Conservation (phyloP, 148 eudicot genomes). For the Suaeda aralocaspica region DNA sequence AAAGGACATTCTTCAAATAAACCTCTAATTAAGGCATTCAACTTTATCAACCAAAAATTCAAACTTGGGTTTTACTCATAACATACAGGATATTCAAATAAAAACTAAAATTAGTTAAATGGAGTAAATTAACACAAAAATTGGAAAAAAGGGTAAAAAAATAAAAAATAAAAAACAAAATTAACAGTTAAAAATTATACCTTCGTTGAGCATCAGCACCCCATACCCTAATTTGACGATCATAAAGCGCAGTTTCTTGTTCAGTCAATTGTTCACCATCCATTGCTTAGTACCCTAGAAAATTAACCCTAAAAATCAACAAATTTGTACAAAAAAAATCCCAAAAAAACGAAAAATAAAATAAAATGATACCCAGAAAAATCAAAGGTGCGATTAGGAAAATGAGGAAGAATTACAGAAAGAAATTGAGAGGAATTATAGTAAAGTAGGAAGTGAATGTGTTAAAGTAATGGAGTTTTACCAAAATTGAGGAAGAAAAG, state of each 20-base stretch:
- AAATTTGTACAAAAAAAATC: neutral
- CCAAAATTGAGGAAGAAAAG: too few species aligned
- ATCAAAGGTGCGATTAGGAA: too few species aligned
- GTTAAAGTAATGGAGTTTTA: too few species aligned
- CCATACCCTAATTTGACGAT: slow-evolving; percentile 99
- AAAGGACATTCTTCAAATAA: neutral
- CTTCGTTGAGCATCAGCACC: slow-evolving; percentile 97
- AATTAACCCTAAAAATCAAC: neutral
- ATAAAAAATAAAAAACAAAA: neutral
- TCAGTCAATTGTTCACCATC: slow-evolving; percentile 84
- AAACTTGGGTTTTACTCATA: neutral
- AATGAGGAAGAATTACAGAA: too few species aligned
- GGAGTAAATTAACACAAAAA: neutral
- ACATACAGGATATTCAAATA: neutral
- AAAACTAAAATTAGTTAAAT: neutral
- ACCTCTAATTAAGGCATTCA: neutral
- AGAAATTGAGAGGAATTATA: too few species aligned
- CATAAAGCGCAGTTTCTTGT: slow-evolving; percentile 95
- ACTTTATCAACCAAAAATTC: neutral
- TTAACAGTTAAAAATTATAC: slow-evolving; percentile 22
- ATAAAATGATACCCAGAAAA: too few species aligned
- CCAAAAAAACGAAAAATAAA: neutral
- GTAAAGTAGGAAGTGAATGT: too few species aligned
- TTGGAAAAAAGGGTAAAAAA: neutral
- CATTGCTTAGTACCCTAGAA: slow-evolving; percentile 16